Evolutionary conservation across 1,139 yeast genomes (phyloP).

Genomic region (Debaryomycetaceae sp.): DNA sequence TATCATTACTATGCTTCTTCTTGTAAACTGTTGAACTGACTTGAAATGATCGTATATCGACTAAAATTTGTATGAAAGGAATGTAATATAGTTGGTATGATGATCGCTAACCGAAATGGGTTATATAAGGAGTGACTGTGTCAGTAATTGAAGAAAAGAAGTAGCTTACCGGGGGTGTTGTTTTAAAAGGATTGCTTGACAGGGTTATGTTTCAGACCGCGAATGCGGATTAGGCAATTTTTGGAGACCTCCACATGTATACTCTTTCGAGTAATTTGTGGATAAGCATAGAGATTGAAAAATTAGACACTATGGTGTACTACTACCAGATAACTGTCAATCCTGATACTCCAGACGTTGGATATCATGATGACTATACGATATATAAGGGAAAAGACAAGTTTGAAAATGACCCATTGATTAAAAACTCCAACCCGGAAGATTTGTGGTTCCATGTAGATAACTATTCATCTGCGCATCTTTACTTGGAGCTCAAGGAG

Average conservation of each 20-base stretch:
- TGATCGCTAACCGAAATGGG: too few relatives aligned
- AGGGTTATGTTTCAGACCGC: slow-evolving; percentile 1
- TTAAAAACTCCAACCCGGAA: slow-evolving; percentile 64
- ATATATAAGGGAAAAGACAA: slow-evolving; percentile 78
- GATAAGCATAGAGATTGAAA: not conserved
- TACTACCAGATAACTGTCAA: slow-evolving; percentile 44
- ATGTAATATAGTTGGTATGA: not conserved
- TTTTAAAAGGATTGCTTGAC: too few relatives aligned
- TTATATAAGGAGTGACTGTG: too few relatives aligned
- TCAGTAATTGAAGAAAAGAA: too few relatives aligned
- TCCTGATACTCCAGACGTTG: not conserved
- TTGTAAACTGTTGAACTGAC: not conserved
- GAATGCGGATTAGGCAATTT: not conserved
- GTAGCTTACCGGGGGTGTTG: too few relatives aligned
- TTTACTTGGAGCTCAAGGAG: slow-evolving; percentile 61
- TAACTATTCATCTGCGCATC: slow-evolving; percentile 75
- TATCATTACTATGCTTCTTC: slow-evolving; percentile 9
- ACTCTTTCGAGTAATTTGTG: not conserved
- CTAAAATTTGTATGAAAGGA: not conserved
- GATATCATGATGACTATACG: slow-evolving; percentile 4
- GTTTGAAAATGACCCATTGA: slow-evolving; percentile 70
- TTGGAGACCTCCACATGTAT: not conserved
- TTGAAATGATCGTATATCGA: not conserved
- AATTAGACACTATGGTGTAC: slow-evolving; percentile 49
- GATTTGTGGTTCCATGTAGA: slow-evolving; percentile 88